Percentiles rank a stretch among this genome's conserved stretches.
Evolutionary conservation across 2,329 filamentous ascomycete genomes (phyloP).

Genomic region (Lecanicillium sp.): DNA sequence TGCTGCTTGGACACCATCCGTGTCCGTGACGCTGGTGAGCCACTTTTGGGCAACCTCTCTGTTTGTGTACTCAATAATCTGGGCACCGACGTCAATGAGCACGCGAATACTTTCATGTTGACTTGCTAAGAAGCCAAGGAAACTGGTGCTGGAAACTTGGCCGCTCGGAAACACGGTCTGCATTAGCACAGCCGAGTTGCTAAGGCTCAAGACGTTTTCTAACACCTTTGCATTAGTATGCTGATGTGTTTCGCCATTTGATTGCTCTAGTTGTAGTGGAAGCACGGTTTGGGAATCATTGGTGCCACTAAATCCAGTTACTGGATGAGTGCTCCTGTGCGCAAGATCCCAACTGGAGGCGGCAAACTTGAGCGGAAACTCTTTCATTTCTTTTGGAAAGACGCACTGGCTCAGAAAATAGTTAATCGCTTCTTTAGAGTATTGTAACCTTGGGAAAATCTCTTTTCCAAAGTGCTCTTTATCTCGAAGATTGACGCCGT

Average conservation of each 20-base stretch:
- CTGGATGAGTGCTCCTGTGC: conserved; percentile 34
- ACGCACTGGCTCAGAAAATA: conserved; percentile 53
- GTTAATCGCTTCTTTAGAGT: conserved; percentile 48
- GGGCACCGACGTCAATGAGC: conserved; percentile 64
- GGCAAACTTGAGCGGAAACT: conserved; percentile 56
- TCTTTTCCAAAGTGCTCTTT: conserved; percentile 31
- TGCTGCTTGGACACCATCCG: conserved; percentile 17
- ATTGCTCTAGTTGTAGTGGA: conserved; percentile 39
- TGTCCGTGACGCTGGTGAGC: conserved; percentile 26
- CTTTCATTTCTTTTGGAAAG: conserved; percentile 53
- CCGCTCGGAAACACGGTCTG: neutral
- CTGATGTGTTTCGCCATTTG: conserved; percentile 28
- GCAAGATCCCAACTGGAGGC: conserved; percentile 63
- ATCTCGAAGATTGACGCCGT: conserved; percentile 53
- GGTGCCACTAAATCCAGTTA: conserved; percentile 64
- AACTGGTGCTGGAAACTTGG: conserved; percentile 18
- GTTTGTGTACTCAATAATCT: conserved; percentile 59
- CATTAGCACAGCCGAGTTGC: conserved; percentile 34
- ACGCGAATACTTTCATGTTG: conserved; percentile 39
- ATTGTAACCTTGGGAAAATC: conserved; percentile 46
- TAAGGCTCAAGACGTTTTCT: conserved; percentile 43
- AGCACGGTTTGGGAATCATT: conserved; percentile 54
- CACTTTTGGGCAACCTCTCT: conserved; percentile 43
- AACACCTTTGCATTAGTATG: conserved; percentile 65
- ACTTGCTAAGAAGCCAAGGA: conserved; percentile 37